phyloP scores from a whole-genome alignment of 495 filamentous ascomycete genomes.

The Aspergillus hancockii region DNA sequence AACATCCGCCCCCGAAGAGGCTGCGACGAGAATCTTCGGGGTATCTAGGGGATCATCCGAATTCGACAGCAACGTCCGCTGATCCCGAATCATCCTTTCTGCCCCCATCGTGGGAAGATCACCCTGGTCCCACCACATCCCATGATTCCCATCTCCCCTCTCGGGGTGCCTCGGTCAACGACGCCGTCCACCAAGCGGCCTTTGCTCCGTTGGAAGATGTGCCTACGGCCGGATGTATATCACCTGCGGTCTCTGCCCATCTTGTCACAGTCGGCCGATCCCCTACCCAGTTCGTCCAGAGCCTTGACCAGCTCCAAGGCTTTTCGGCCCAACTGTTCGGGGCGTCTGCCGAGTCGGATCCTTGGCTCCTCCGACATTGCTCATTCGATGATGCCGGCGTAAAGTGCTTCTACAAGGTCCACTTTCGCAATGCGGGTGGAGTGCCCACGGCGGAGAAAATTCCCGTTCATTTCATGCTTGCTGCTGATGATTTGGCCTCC shows the following conservation, averaged over 20 bases:
- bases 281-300: constrained; percentile 33
- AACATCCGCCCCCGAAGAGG: constrained; percentile 31
- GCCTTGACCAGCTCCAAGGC: constrained; percentile 35
- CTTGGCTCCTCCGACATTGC: constrained; percentile 40
- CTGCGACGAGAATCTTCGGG: constrained; percentile 15
- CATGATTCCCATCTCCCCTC: background rate
- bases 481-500: constrained; percentile 27
- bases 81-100: background rate
- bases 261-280: constrained; percentile 19
- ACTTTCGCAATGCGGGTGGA: constrained; percentile 40
- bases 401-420: constrained; percentile 35
- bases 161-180: background rate
- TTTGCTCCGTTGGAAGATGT: constrained; percentile 22
- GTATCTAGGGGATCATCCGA: background rate
- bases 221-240: constrained; percentile 13
- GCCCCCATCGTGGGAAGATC: constrained; percentile 5
- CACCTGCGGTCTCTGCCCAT: constrained; percentile 17
- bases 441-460: constrained; percentile 35
- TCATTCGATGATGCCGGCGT: constrained; percentile 39
- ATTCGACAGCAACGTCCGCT: background rate
- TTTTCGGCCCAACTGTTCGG: constrained; percentile 37
- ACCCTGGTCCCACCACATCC: background rate
- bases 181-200: constrained; percentile 5
- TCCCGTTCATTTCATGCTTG: constrained; percentile 39
- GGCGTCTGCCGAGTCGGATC: constrained; percentile 39